Percentiles rank a stretch among this genome's conserved stretches.
Conservation (phyloP, 2,329 filamentous ascomycete species). For the Epicoccum nigrum region DNA sequence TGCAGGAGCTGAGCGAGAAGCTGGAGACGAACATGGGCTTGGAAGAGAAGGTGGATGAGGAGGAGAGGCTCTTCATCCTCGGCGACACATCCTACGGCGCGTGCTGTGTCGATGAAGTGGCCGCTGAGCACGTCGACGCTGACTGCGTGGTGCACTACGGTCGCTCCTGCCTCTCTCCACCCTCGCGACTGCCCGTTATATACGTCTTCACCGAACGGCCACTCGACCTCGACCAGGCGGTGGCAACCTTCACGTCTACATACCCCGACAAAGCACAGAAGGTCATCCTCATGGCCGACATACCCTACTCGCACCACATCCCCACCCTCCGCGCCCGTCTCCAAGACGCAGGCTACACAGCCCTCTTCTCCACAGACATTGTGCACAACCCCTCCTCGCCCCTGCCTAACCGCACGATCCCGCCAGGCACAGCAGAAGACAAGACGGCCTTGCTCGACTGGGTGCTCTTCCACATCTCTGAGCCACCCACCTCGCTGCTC, state of each 20-base stretch:
- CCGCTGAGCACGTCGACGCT: slow-evolving; percentile 89
- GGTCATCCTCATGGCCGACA: slow-evolving; percentile 84
- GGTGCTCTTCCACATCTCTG: slow-evolving; percentile 83
- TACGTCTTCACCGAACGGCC: slow-evolving; percentile 83
- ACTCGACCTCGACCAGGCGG: slow-evolving; percentile 66
- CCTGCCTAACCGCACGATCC: slow-evolving; percentile 83
- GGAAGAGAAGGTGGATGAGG: slow-evolving; percentile 27
- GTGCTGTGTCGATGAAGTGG: slow-evolving; percentile 96
- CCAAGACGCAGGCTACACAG: slow-evolving; percentile 67
- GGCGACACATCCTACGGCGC: slow-evolving; percentile 96
- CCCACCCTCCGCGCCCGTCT: slow-evolving; percentile 62
- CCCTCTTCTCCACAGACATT: slow-evolving; percentile 72
- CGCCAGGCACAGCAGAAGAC: slow-evolving; percentile 51
- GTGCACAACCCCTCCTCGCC: slow-evolving; percentile 77
- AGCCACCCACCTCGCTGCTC: slow-evolving; percentile 80
- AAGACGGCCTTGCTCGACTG: slow-evolving; percentile 65
- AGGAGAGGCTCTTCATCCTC: slow-evolving; percentile 74
- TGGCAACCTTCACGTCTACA: slow-evolving; percentile 68
- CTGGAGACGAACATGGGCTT: slow-evolving; percentile 24
- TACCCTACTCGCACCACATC: slow-evolving; percentile 83
- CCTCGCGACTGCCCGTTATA: slow-evolving; percentile 82
- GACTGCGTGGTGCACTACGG: slow-evolving; percentile 95
- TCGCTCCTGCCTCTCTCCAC: slow-evolving; percentile 87
- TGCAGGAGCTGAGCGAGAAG: slow-evolving; percentile 25
- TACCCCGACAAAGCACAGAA: slow-evolving; percentile 70